These are phyloP conservation scores for Hypoxylon sp. DNA, from an alignment of 2,329 filamentous ascomycete genomes.

Conservation along the genomic window DNA sequence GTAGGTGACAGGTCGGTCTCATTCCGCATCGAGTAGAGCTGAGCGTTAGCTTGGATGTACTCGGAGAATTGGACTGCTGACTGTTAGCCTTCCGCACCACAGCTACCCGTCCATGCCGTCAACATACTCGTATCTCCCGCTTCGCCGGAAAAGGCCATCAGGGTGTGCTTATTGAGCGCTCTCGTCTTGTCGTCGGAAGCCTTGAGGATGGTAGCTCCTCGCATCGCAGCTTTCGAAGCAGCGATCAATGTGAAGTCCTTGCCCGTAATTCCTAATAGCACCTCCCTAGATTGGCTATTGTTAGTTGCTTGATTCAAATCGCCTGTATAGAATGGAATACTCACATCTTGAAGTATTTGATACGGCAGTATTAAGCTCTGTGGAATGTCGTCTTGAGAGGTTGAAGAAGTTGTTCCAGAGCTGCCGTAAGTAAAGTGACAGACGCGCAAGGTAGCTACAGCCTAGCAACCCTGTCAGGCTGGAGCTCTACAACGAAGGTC, in stretches of 20 bases:
- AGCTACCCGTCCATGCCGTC: neutral
- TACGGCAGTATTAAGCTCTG: constrained; percentile 14
- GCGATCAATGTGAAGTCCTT: constrained; percentile 99
- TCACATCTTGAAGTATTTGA: constrained; percentile 32
- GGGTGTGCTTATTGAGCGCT: constrained; percentile 88
- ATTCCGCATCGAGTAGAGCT: constrained; percentile 99
- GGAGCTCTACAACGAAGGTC: constrained; percentile 27
- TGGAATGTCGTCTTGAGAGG: constrained; percentile 16
- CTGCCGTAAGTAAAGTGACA: constrained; percentile 28
- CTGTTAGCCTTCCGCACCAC: constrained; percentile 30
- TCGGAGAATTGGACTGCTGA: constrained; percentile 94
- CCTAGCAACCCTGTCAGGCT: constrained; percentile 50
- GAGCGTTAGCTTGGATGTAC: constrained; percentile 98
- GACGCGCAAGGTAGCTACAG: constrained; percentile 59
- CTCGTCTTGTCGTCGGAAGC: constrained; percentile 96
- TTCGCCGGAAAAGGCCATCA: constrained; percentile 96
- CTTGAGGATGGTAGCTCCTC: constrained; percentile 96
- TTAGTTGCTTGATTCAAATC: constrained; percentile 19
- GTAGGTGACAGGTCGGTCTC: constrained; percentile 90
- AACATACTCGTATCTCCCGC: constrained; percentile 88
- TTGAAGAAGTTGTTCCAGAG: constrained; percentile 28
- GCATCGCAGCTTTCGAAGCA: constrained; percentile 97
- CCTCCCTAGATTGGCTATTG: constrained; percentile 75
- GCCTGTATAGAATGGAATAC: neutral
- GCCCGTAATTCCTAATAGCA: constrained; percentile 96